Evolutionary conservation across 169 alveolate species (phyloP).

Genomic region (Hepatocystis sp.): DNA sequence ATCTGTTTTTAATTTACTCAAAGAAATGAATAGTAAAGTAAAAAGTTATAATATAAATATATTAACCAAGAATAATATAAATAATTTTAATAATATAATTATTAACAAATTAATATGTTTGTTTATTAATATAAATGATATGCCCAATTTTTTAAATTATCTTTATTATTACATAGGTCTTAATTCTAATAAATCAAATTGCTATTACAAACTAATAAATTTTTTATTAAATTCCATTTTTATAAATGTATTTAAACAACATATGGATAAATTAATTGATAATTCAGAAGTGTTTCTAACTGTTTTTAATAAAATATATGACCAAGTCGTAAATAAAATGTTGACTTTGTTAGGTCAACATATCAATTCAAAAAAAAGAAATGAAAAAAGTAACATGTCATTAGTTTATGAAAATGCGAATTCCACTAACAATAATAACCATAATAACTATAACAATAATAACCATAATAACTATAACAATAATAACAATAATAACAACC

Average conservation of each 20-base stretch:
- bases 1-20: slow-evolving; percentile 24
- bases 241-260: slow-evolving; percentile 5
- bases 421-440: too few species aligned
- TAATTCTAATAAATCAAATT: not conserved
- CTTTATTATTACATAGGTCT: slow-evolving; percentile 3
- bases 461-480: too few species aligned
- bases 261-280: slow-evolving; percentile 25
- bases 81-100: not conserved
- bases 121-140: slow-evolving; percentile 14
- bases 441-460: too few species aligned
- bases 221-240: slow-evolving; percentile 18
- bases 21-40: not conserved
- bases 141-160: slow-evolving; percentile 9
- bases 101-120: slow-evolving; percentile 10
- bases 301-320: slow-evolving; percentile 10
- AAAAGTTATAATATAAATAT: not conserved
- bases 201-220: not conserved
- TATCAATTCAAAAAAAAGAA: slow-evolving; percentile 1
- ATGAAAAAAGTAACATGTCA: too few species aligned
- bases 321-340: slow-evolving; percentile 2
- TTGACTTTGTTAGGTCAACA: not conserved
- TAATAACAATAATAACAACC: too few species aligned
- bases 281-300: not conserved
- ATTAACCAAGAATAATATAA: not conserved
- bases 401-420: too few species aligned